Base-by-base conservation (phyloP, 257 asterid genomes). In the Gentiana dahurica region DNA sequence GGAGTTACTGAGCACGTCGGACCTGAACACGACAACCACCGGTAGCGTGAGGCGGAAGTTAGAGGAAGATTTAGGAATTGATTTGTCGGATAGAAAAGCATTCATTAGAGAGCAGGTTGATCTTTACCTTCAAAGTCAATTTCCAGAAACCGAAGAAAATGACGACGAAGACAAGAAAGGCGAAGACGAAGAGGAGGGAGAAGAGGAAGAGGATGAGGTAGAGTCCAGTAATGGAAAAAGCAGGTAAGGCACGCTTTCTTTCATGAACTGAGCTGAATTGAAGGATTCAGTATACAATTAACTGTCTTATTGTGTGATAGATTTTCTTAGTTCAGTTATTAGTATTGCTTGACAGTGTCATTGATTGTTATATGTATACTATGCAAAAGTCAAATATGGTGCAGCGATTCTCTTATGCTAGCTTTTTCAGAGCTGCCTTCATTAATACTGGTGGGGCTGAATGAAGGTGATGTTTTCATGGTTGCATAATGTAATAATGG, bases 21-120 rank as follows among this genome's bases (percentile, higher is more conserved):
- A 92, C 93, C 84, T 92, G 63, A 69, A 67, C 75, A 86, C 77
- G 46, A 88, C 94, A 49, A 88, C 91, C 46, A 83, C 77, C 3
- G 66, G 83, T 4, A 64, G 57, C 64, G 86, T 85, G 57, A 94
- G 97, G 62, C 89, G 95, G 53, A 77, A 85, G 39, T 82, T 92
- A 8, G 97, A 88, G 79, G 79, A 75, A 3, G 94, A 88, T 58
- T 92, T 88, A 53, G 85, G 75, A 58, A 78, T 91, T 78, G 90
- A 87, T 83, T 87, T 91, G 77, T 81, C 94, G 11, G 85, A 68
- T 50, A 81, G 76, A 43, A 87, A 85, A 71, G 77, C 73, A 37
- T 85, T 91, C 48, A 79, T 85, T 12, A 70, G 95, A 50, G 88
- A 87, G 37, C 95, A 88, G 77, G 81, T 92, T 54, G 93, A 88